A percentile compares a stretch with the other conserved stretches of the same genome.
Conservation (phyloP, 768 basidiomycete genomes). For the Tulasnella sp. region DNA sequence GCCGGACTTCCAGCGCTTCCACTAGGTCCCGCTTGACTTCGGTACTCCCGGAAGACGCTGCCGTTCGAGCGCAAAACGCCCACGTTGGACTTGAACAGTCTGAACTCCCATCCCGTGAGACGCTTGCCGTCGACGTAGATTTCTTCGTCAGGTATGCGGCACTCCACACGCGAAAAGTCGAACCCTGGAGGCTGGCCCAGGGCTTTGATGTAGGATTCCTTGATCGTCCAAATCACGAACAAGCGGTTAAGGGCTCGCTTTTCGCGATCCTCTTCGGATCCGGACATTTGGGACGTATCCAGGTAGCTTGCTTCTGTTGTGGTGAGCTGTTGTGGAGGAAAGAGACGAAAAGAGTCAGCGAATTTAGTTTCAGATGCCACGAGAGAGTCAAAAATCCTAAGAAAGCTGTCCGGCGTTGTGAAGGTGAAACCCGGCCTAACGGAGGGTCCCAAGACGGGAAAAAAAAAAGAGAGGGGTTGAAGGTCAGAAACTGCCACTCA, state of each 20-base stretch:
- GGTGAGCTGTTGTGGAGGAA: constrained; percentile 29
- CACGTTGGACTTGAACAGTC: constrained; percentile 62
- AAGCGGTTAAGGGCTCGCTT: constrained; percentile 60
- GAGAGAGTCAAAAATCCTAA: not conserved
- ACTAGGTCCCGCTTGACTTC: not conserved
- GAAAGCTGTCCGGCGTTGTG: not conserved
- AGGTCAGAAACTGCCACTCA: constrained; percentile 23
- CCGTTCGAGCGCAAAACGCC: constrained; percentile 33
- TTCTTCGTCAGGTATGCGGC: constrained; percentile 53
- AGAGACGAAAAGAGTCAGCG: not conserved
- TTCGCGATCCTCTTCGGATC: constrained; percentile 34
- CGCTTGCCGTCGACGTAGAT: constrained; percentile 58
- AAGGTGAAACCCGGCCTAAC: not conserved
- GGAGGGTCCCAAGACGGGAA: not conserved
- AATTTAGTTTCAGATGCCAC: not conserved
- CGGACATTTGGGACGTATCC: constrained; percentile 19
- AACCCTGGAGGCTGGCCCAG: constrained; percentile 73
- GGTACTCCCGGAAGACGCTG: constrained; percentile 11
- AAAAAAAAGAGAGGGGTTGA: not conserved
- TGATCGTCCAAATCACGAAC: constrained; percentile 67
- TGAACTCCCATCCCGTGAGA: constrained; percentile 76
- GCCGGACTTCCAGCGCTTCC: not conserved
- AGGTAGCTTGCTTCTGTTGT: constrained; percentile 43
- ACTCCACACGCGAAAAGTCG: constrained; percentile 71
- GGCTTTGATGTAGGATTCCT: constrained; percentile 72